These are phyloP conservation scores for Xanthoconium purpureum DNA, from an alignment of 768 basidiomycete species.

Conservation along the genomic window DNA sequence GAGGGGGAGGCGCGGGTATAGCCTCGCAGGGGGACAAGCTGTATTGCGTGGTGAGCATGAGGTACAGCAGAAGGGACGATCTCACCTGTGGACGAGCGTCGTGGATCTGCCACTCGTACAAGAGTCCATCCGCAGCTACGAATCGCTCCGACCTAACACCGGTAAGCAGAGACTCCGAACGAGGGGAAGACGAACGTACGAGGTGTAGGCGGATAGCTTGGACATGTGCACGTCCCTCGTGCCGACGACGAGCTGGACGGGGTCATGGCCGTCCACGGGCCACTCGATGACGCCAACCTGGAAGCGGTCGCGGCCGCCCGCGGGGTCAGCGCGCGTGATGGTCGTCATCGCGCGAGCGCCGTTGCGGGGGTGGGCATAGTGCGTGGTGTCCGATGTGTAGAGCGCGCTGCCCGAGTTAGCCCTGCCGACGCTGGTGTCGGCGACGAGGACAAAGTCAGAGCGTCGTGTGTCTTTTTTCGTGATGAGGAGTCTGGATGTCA, in stretches of 20 bases:
- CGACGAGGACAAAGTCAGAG: constrained; percentile 22
- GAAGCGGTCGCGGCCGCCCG: constrained; percentile 13
- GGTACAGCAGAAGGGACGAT: too few relatives aligned
- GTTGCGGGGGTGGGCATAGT: constrained; percentile 1
- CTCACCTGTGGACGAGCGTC: constrained; percentile 25
- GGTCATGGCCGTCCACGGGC: constrained; percentile 11
- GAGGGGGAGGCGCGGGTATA: not conserved
- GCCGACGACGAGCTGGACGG: constrained; percentile 20
- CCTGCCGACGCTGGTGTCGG: not conserved
- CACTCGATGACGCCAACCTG: constrained; percentile 33
- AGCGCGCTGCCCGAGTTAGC: not conserved
- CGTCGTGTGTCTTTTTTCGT: constrained; percentile 25
- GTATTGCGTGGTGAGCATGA: not conserved
- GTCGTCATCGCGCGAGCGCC: constrained; percentile 23
- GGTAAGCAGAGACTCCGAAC: too few relatives aligned
- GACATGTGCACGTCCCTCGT: constrained; percentile 26
- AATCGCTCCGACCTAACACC: constrained; percentile 22
- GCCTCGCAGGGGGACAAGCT: constrained; percentile 26
- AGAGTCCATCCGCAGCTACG: constrained; percentile 15
- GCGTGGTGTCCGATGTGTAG: constrained; percentile 21
- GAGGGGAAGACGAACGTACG: constrained; percentile 10
- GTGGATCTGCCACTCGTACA: constrained; percentile 31
- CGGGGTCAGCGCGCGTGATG: constrained; percentile 18
- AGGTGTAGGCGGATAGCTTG: constrained; percentile 22
- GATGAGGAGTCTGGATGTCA: constrained; percentile 24